Base-by-base conservation (phyloP, 2,329 filamentous ascomycete genomes). In the Amauroascus niger region DNA sequence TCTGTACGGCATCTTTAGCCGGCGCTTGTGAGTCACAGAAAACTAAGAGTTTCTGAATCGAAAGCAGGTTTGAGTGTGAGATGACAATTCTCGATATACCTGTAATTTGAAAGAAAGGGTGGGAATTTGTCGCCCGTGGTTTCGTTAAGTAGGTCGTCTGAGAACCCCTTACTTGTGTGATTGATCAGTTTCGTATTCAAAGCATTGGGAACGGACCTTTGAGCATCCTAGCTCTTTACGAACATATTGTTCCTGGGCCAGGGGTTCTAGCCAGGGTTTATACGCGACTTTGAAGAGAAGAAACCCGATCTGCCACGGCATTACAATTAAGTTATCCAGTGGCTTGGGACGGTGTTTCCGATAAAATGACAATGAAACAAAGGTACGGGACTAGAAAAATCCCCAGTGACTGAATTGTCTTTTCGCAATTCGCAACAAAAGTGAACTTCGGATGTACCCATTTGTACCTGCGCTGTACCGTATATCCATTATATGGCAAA, bases 241-340 rank as follows among this genome's bases (percentile, higher is more conserved):
- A n/a, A 26, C 14, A 26, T 50, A 3, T 32, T 16, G 32, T 41
- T 41, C 48, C 37, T 30, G 16, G 37, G 16, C 37, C 48, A 32
- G 48, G 48, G 48, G n/a, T 13, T 41, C 9, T 28, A 30, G 7
- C 13, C 24, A 40, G 47, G 32, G 47, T 40, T 40, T 20, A 32
- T 24, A 41, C 8, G 24, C 39, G 32, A 30, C 33, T 24, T 41
- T 48, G 14, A 14, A 48, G 18, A 22, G 26, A 30, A 9, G 18
- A 37, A 37, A 24, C 6, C 41, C 14, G 24, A 13, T 3, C 3
- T 7, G 14, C 24, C 22, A 33, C 8, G 1, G n/a, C 43, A 5
- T 46, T 47, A 11, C 33, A 28, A 24, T 50, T 50, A 26, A 43
- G 48, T 43, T 50, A 33, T 37, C 28, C 48, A 43, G 48, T 28